Conservation (phyloP, 2,329 filamentous ascomycete genomes). For the Penicillium psychrosexuale region DNA sequence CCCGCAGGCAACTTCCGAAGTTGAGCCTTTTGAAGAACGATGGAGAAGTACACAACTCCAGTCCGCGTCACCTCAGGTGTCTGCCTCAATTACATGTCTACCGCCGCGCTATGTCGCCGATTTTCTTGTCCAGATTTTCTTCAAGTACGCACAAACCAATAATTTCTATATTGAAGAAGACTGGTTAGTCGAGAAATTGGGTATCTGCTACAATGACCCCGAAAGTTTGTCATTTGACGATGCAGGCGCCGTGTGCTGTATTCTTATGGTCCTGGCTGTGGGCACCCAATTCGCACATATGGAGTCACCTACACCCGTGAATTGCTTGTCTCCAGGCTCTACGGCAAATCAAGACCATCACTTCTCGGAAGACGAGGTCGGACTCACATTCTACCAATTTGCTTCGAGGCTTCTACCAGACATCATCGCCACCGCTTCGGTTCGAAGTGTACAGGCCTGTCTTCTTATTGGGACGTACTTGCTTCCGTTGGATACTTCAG, state of each 20-base stretch:
- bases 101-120: conserved; percentile 46
- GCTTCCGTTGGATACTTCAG: conserved; percentile 55
- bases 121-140: conserved; percentile 44
- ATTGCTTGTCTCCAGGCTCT: conserved; percentile 26
- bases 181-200: conserved; percentile 42
- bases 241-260: conserved; percentile 41
- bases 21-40: conserved; percentile 42
- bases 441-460: conserved; percentile 59
- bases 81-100: conserved; percentile 39
- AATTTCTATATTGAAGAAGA: conserved; percentile 45
- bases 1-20: conserved; percentile 34
- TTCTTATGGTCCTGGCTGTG: conserved; percentile 44
- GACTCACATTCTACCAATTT: conserved; percentile 56
- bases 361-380: conserved; percentile 53
- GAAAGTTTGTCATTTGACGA: conserved; percentile 37
- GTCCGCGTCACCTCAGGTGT: conserved; percentile 38
- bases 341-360: conserved; percentile 32
- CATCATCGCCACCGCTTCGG: conserved; percentile 55
- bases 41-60: conserved; percentile 44
- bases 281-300: conserved; percentile 47
- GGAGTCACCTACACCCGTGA: conserved; percentile 39
- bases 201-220: conserved; percentile 38
- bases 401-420: conserved; percentile 56
- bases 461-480: conserved; percentile 56
- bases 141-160: conserved; percentile 45